Percentiles rank a stretch among this genome's conserved stretches.
Evolutionary conservation across 192 early-diverging fungal genomes (phyloP).

Genomic region (Coemansia umbellata): DNA sequence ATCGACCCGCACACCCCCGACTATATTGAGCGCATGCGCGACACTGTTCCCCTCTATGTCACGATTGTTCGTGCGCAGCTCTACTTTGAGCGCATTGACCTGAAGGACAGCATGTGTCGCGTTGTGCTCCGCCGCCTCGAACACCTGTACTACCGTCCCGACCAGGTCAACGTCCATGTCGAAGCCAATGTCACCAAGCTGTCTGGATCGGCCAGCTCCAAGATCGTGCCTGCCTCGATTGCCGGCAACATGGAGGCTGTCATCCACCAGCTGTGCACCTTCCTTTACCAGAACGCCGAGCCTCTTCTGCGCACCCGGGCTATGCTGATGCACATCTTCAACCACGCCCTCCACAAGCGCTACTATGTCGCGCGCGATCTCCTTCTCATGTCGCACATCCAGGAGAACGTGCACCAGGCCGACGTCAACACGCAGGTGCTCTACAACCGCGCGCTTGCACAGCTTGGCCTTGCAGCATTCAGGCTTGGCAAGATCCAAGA

Average conservation of each 20-base stretch:
- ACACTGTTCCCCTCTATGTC: conserved; percentile 82
- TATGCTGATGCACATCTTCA: conserved; percentile 96
- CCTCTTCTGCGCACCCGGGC: conserved; percentile 86
- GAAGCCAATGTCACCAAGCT: conserved; percentile 53
- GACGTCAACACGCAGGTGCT: conserved; percentile 92
- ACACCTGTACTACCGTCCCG: conserved; percentile 98
- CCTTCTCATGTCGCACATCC: conserved; percentile 97
- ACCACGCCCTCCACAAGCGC: conserved; percentile 94
- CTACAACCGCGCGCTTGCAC: conserved; percentile 94
- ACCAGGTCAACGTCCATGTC: conserved; percentile 73
- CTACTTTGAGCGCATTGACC: conserved; percentile 73
- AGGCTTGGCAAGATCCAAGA: conserved; percentile 89
- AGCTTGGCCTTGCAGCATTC: conserved; percentile 96
- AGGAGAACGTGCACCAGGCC: conserved; percentile 84
- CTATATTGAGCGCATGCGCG: conserved; percentile 90
- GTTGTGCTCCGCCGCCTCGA: conserved; percentile 85
- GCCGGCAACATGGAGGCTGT: conserved; percentile 56
- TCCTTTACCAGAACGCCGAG: conserved; percentile 80
- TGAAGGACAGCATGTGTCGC: conserved; percentile 63
- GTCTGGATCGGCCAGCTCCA: conserved; percentile 44
- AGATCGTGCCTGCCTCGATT: conserved; percentile 39
- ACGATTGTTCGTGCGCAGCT: conserved; percentile 81
- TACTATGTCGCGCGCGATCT: conserved; percentile 92
- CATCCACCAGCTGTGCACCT: conserved; percentile 81
- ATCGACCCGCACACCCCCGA: conserved; percentile 97